Evolutionary conservation across 805 yeast species (phyloP).

Genomic region (Priceomyces haplophilus): DNA sequence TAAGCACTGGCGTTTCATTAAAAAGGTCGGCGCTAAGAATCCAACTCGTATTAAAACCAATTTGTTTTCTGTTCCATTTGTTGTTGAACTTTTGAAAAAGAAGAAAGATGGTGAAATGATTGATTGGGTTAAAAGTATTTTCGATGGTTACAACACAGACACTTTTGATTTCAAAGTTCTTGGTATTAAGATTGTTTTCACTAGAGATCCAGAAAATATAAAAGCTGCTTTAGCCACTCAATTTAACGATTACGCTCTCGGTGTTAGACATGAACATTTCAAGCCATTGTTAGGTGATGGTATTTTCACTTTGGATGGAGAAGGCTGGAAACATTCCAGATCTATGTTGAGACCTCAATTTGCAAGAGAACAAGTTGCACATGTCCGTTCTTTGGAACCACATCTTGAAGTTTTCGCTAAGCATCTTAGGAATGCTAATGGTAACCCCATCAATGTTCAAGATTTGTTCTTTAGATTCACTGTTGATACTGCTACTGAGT

Average conservation of each 20-base stretch:
- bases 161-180: slow-evolving; percentile 15
- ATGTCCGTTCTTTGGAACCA: slow-evolving; percentile 28
- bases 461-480: slow-evolving; percentile 35
- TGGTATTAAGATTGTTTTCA: slow-evolving; percentile 20
- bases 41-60: not conserved
- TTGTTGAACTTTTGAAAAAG: slow-evolving; percentile 12
- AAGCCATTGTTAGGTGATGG: slow-evolving; percentile 36
- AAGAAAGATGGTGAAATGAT: slow-evolving; percentile 18
- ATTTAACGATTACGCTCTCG: slow-evolving; percentile 34
- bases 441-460: slow-evolving; percentile 28
- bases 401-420: slow-evolving; percentile 26
- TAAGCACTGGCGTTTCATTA: slow-evolving; percentile 10
- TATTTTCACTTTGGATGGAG: slow-evolving; percentile 37
- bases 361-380: slow-evolving; percentile 36
- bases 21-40: slow-evolving; percentile 17
- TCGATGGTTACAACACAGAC: slow-evolving; percentile 15
- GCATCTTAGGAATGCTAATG: slow-evolving; percentile 18
- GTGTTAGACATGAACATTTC: slow-evolving; percentile 28
- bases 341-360: slow-evolving; percentile 39
- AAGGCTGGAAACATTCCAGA: slow-evolving; percentile 36
- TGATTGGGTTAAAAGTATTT: slow-evolving; percentile 12
- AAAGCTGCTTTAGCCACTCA: slow-evolving; percentile 36
- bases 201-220: slow-evolving; percentile 36
- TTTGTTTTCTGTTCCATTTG: slow-evolving; percentile 8
- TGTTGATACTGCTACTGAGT: slow-evolving; percentile 40